phyloP scores from a whole-genome alignment of 2,329 filamentous ascomycete genomes.

The Trichothecium sympodiale region DNA sequence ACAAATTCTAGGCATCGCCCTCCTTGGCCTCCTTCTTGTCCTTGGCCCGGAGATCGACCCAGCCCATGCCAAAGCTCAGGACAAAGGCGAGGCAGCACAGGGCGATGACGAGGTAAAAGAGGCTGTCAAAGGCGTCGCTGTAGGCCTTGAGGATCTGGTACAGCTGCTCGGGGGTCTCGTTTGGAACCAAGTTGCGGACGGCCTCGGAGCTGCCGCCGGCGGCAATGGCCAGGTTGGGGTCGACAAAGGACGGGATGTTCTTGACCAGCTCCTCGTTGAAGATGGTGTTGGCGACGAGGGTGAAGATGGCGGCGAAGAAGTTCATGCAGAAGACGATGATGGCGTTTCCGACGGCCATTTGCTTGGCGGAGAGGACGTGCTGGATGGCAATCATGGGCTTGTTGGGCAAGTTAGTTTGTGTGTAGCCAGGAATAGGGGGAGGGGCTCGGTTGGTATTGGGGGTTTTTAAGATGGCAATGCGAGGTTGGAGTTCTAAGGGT shows the following conservation, averaged over 20 bases:
- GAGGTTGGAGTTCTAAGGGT: no score
- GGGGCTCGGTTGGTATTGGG: no score
- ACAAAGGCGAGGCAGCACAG: conserved; percentile 4
- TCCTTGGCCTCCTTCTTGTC: conserved; percentile 1
- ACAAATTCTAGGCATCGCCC: background rate
- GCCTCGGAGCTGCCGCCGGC: conserved; percentile 29
- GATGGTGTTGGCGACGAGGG: conserved; percentile 10
- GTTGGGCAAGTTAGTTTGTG: conserved; percentile 5
- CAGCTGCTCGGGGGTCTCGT: conserved; percentile 15
- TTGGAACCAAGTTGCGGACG: conserved; percentile 26
- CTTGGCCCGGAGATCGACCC: conserved; percentile 8
- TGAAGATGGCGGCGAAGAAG: conserved; percentile 21
- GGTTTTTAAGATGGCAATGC: no score
- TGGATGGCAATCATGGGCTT: conserved; percentile 7
- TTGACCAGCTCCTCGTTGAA: conserved; percentile 6
- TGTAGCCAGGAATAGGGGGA: conserved; percentile 3
- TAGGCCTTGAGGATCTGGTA: conserved; percentile 7
- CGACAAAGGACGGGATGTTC: conserved; percentile 4
- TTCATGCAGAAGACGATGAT: conserved; percentile 25
- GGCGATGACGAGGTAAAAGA: conserved; percentile 8
- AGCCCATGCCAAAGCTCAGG: conserved; percentile 10
- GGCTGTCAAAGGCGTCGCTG: conserved; percentile 3
- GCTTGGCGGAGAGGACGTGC: background rate
- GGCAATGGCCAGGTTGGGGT: conserved; percentile 6
- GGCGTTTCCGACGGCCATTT: conserved; percentile 7